Base-by-base conservation (phyloP, 2,329 filamentous ascomycete genomes). In the Diaporthe citrichinensis region DNA sequence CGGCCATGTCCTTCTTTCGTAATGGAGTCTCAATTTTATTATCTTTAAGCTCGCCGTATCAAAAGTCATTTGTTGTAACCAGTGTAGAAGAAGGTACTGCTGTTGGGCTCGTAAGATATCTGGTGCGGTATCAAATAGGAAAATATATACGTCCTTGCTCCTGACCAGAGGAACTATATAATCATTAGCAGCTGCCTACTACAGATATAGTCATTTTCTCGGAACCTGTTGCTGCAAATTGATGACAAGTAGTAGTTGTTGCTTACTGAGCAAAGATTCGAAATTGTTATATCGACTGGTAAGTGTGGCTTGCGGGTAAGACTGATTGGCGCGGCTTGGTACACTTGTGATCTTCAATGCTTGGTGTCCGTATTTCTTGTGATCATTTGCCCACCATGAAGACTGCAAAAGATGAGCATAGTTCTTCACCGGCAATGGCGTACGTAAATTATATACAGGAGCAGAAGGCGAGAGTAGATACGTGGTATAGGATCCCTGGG, bases 91-190 rank as follows among this genome's bases (percentile, higher is more conserved):
- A 0, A 62, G n/a, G 39, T 44, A 62, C 36, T 62, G 39, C 59
- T n/a, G n/a, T 41, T 62, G 36, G n/a, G 59, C 59, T 44, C 39
- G n/a, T 23, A 62, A 31, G 14, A 62, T 62, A 12, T 41, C 8
- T 23, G 59, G 59, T 44, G 59, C 36, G 44, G 59, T 62, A 39
- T 62, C 59, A 28, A 62, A 44, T 2, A 62, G n/a, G 39, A 62
- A 62, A 25, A 28, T 17, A 15, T 62, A 44, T 8, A 62, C 59
- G 8, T 62, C 39, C 15, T 62, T 28, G 15, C 36, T 62, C 15
- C 17, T 44, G 14, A 44, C 59, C 4, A 62, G 39, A 44, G 59
- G 59, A 44, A 28, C 59, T 62, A 44, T 10, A 4, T 41, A n/a
- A 28, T 0, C 7, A 20, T 62, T 44, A 62, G 59, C n/a, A 17